Base-by-base conservation (phyloP, 768 basidiomycete genomes). In the Naganishia randhawae region DNA sequence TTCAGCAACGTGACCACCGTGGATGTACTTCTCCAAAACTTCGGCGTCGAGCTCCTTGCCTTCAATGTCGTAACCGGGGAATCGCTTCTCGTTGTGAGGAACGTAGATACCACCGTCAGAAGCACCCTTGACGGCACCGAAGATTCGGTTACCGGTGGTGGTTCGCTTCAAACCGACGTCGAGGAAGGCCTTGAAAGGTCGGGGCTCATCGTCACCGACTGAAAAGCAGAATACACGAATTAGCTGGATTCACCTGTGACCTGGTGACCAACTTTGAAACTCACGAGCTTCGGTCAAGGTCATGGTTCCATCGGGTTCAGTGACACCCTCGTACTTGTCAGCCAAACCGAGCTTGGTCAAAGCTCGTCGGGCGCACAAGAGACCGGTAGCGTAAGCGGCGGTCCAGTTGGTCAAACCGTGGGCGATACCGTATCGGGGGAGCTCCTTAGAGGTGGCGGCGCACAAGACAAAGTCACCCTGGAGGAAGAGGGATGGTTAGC, bases 341-440 rank as follows among this genome's bases (percentile, higher is more conserved):
- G 90, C 92, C 70, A 99, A 88, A 73, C 93, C 93, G 73, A 99
- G 87, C 81, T 97, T 98, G 76, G 88, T 86, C 62, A 98, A 84
- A 27, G 94, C 94, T 74, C 96, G 92, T 73, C 96, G 93, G 70
- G 96, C 94, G 76, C 85, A 86, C 50, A 99, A 88, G 62, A 99
- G 87, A 77, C 96, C 96, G 73, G 95, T 96, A 48, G 96, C 96
- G 81, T 98, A 99, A 62, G 94, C 93, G 72, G 96, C 94, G 71
- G 93, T 84, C 96, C 96, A 98, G 85, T 99, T 99, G 68, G 95
- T 98, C 61, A 99, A 85, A 82, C 96, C 96, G 81, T 98, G 94
- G 80, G 89, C 89, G 82, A 99, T 95, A 71, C 96, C 96, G 81
- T 96, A 99, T 78, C 87, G 85, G 66, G 92, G 92, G 55, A 98